These are phyloP conservation scores for Cercophora sp. DNA, from an alignment of 495 filamentous ascomycete species.

Conservation along the genomic window DNA sequence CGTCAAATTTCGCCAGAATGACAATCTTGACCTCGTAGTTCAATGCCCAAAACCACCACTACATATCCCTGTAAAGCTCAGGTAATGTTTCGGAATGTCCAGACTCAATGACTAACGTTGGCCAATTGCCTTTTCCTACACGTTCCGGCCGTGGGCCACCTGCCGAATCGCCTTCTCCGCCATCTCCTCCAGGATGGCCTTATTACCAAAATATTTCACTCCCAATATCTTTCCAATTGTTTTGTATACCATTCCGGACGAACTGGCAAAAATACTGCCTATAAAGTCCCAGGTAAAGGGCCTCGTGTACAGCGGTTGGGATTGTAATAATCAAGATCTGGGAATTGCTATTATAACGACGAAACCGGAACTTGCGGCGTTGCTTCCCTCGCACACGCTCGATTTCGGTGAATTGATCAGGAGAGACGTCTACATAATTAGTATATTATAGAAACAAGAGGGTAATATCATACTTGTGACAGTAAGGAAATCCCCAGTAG, in stretches of 20 bases:
- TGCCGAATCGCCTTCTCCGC: not conserved
- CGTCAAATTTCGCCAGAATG: constrained; percentile 2
- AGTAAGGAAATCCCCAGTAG: constrained; percentile 2
- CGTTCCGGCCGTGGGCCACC: not conserved
- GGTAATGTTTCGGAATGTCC: not conserved
- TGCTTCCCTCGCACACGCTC: no score
- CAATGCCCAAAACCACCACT: not conserved
- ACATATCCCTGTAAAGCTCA: not conserved
- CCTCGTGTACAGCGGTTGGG: no score
- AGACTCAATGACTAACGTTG: not conserved
- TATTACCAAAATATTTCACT: no score
- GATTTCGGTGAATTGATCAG: no score
- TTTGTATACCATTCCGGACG: no score
- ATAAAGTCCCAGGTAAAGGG: constrained; percentile 1
- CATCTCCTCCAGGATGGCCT: no score
- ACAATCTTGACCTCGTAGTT: not conserved
- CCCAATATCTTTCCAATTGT: no score
- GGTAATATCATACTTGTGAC: constrained; percentile 1
- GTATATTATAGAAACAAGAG: constrained; percentile 1
- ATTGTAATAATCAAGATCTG: no score
- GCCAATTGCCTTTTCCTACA: not conserved
- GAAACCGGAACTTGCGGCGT: no score
- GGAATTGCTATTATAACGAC: no score
- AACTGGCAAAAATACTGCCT: not conserved
- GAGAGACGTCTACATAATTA: not conserved